Evolutionary conservation across 78 protist species (phyloP).

Genomic region (Dictyostelium firmibasis): DNA sequence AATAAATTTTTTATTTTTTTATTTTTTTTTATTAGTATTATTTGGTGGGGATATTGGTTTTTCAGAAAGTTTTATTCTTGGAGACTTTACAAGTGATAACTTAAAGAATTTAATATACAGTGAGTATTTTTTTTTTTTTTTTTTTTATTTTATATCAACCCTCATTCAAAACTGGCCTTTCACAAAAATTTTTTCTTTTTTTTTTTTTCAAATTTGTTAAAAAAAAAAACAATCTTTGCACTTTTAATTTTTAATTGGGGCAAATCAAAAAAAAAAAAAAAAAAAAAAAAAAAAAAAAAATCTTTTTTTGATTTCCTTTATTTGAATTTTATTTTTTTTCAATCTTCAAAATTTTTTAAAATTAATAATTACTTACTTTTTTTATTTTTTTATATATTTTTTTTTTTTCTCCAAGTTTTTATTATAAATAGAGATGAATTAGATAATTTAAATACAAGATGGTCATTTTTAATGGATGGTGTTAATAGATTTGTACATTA

Average conservation of each 20-base stretch:
- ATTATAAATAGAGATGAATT: conserved; percentile 38
- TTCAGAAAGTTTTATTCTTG: conserved; percentile 37
- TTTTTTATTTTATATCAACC: not conserved
- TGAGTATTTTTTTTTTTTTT: not conserved
- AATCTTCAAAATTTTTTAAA: too few relatives aligned
- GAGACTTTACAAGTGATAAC: conserved; percentile 1
- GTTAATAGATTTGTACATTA: conserved; percentile 48
- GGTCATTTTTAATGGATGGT: conserved; percentile 52
- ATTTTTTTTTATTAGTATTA: not conserved
- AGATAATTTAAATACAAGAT: conserved; percentile 58
- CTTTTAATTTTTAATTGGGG: not conserved
- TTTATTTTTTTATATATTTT: not conserved
- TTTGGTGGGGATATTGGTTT: conserved; percentile 67
- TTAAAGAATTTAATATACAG: conserved; percentile 13
- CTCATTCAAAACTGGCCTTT: not conserved
- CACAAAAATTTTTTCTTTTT: not conserved
- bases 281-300: not conserved
- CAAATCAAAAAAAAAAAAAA: not conserved
- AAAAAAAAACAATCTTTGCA: not conserved
- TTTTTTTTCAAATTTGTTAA: too few relatives aligned
- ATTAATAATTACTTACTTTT: not conserved
- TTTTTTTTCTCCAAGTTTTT: not conserved
- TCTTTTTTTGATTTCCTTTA: not conserved
- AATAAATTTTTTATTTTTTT: too few relatives aligned
- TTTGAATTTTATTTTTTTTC: not conserved